Base-by-base conservation (phyloP, 2,329 filamentous ascomycete species). In the Peltaster fructicola region DNA sequence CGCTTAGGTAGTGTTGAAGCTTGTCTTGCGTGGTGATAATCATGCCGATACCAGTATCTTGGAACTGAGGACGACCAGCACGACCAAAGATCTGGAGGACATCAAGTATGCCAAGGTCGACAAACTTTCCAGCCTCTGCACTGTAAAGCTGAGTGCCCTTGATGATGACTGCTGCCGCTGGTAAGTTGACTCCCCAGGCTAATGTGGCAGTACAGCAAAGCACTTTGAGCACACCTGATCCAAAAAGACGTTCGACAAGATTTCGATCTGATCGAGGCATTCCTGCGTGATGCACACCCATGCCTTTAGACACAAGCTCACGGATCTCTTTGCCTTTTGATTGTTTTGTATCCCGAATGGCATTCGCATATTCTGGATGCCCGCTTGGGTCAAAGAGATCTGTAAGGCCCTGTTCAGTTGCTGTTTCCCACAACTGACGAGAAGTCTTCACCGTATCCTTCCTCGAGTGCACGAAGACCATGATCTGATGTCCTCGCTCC, bases 91-190 rank as follows among this genome's bases (percentile, higher is more conserved):
- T 98, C 48, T 98, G 88, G 27, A 98, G 61, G 9, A 98, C 88
- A 48, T 98, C 88, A 2, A 98, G 64, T 36, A 98, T 98, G 3
- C 88, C 85, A 4, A 98, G 63, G 44, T 98, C 88, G 11, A 93
- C 76, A 39, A 93, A 95, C 51, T 91, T 92, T 51, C 88, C 88
- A 25, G 91, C 85, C 47, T 93, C 80, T 0, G 88, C 75, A 47
- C 84, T 95, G 54, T 98, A 98, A 0, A 98, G 68, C 45, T 95
- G 85, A 0, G 88, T 98, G 9, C 88, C 88, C 50, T 98, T 98
- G 63, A 98, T 98, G 26, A 98, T 68, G 24, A 98, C 88, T 0
- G 88, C 90, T 1, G 88, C 88, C 16, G 88, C 88, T 1, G 88
- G 88, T 51, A 98, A 68, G 51, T 98, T 98, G 46, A 98, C 85